Conservation (phyloP, 768 basidiomycete genomes). For the Naganishia friedmannii region DNA sequence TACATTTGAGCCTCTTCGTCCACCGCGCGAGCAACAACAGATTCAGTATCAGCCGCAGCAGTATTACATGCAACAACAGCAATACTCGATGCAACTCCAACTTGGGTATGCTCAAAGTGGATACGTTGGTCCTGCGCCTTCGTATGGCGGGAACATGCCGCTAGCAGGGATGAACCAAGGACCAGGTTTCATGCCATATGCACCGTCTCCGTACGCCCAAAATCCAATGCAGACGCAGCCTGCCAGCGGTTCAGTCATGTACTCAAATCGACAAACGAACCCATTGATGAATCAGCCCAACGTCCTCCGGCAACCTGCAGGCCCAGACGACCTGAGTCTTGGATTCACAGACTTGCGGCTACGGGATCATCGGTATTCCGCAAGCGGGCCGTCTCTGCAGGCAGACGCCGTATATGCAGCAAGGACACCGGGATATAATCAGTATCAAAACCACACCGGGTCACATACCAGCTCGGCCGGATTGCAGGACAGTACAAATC, state of each 20-base stretch:
- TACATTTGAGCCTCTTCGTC: slow-evolving; percentile 26
- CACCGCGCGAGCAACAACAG: slow-evolving; percentile 19
- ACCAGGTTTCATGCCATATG: background rate
- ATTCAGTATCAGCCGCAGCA: slow-evolving; percentile 20
- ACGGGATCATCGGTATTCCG: slow-evolving; percentile 1
- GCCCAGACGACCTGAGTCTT: slow-evolving; percentile 13
- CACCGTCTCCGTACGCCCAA: background rate
- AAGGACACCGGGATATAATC: background rate
- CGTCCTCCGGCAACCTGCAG: slow-evolving; percentile 12
- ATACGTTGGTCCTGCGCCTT: slow-evolving; percentile 6
- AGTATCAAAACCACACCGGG: background rate
- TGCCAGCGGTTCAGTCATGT: background rate
- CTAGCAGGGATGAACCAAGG: slow-evolving; percentile 5
- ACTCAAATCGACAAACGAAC: background rate
- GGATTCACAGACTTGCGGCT: slow-evolving; percentile 14
- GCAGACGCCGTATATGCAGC: background rate
- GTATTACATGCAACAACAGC: slow-evolving; percentile 20
- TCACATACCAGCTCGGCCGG: background rate
- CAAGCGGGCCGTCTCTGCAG: background rate
- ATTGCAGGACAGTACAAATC: background rate
- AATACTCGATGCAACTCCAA: slow-evolving; percentile 21
- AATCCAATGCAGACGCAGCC: background rate
- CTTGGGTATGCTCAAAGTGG: slow-evolving; percentile 22
- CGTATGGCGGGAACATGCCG: background rate
- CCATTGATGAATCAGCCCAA: slow-evolving; percentile 3